These are phyloP conservation scores for Flagelloscypha sp. DNA, from an alignment of 768 basidiomycete species.

Conservation along the genomic window DNA sequence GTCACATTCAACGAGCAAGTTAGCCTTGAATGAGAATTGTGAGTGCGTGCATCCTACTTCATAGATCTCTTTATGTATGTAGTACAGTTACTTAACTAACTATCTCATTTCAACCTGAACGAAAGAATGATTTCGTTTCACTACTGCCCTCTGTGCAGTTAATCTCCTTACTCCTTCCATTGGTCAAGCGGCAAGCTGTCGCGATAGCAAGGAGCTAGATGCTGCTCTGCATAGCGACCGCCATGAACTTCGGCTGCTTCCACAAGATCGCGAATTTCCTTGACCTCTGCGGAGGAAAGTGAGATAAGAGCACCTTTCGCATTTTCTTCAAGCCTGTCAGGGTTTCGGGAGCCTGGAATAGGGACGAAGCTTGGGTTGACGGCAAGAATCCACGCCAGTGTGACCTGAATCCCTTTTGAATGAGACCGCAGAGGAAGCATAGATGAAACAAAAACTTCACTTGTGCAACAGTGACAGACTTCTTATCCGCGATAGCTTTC, in stretches of 20 bases:
- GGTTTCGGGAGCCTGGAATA: conserved; percentile 16
- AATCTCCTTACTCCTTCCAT: conserved; percentile 10
- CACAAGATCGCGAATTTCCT: conserved; percentile 15
- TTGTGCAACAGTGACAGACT: conserved; percentile 19
- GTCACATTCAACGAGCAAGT: too few species aligned
- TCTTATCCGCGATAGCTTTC: conserved; percentile 19
- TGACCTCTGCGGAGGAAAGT: conserved; percentile 14
- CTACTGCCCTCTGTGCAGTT: conserved; percentile 3
- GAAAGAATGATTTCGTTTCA: conserved; percentile 6
- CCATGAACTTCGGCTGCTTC: conserved; percentile 16
- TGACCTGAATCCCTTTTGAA: too few species aligned
- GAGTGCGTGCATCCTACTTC: too few species aligned
- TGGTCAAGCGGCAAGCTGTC: conserved; percentile 14
- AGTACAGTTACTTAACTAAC: too few species aligned
- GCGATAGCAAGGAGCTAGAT: conserved; percentile 10
- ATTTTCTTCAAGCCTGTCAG: conserved; percentile 16
- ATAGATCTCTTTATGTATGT: too few species aligned
- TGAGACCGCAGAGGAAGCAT: too few species aligned
- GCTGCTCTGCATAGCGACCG: conserved; percentile 12
- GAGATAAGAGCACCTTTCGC: conserved; percentile 12
- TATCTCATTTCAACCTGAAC: too few species aligned
- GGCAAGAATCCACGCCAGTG: conserved; percentile 14
- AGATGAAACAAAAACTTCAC: too few species aligned
- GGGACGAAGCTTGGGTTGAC: too few species aligned
- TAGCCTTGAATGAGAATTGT: too few species aligned